Evolutionary conservation across 805 yeast genomes (phyloP).

Genomic region (Nakazawaea holstii): DNA sequence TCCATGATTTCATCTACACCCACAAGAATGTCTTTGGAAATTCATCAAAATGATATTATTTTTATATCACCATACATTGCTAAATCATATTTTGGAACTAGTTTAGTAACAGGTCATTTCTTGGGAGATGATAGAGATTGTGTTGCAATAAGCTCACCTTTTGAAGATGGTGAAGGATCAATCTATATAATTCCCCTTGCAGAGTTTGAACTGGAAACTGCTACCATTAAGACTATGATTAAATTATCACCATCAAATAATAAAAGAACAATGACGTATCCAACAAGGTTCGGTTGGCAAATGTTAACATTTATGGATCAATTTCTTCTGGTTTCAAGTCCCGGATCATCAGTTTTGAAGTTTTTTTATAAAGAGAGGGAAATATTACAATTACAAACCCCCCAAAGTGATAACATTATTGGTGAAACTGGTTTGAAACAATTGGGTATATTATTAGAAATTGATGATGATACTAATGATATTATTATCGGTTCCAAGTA

Average conservation of each 20-base stretch:
- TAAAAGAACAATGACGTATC: constrained; percentile 16
- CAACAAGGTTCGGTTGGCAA: constrained; percentile 37
- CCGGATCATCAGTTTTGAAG: constrained; percentile 43
- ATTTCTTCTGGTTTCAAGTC: constrained; percentile 41
- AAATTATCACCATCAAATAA: neutral
- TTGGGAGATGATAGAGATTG: constrained; percentile 28
- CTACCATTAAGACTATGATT: neutral
- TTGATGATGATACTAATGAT: constrained; percentile 32
- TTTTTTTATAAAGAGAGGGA: constrained; percentile 25
- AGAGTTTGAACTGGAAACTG: neutral
- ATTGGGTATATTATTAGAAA: constrained; percentile 29
- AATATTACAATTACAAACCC: constrained; percentile 22
- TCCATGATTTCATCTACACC: neutral
- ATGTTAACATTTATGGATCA: constrained; percentile 26
- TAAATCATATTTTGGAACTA: constrained; percentile 41
- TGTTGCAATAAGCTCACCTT: constrained; percentile 47
- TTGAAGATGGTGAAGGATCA: constrained; percentile 37
- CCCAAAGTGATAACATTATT: constrained; percentile 21
- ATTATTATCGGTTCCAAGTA: constrained; percentile 40
- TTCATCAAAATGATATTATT: neutral
- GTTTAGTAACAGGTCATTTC: constrained; percentile 37
- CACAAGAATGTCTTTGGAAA: too few relatives aligned
- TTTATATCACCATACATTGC: constrained; percentile 16
- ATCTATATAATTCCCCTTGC: constrained; percentile 35
- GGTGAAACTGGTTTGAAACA: constrained; percentile 39